phyloP scores from a whole-genome alignment of 257 asterid species.

The Rehmannia glutinosa region DNA sequence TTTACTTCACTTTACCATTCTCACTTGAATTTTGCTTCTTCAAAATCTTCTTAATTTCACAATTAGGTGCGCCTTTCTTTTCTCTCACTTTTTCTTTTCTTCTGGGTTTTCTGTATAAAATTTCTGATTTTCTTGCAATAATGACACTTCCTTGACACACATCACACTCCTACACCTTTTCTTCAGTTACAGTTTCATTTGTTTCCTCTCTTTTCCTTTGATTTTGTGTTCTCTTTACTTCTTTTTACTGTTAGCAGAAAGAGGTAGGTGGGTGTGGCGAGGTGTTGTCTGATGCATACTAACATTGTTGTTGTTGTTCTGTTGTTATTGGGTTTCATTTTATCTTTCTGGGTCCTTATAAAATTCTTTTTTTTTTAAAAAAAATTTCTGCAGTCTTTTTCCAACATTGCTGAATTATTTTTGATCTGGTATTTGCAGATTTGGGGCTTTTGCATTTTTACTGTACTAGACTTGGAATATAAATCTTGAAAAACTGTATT shows the following conservation, averaged over 20 bases:
- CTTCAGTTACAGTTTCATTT: conserved; percentile 31
- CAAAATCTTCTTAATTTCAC: conserved; percentile 29
- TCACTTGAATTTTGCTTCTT: conserved; percentile 27
- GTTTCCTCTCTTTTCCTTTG: conserved; percentile 6
- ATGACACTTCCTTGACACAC: conserved; percentile 27
- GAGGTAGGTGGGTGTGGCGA: conserved; percentile 21
- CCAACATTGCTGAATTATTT: conserved; percentile 9
- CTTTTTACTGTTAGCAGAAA: conserved; percentile 14
- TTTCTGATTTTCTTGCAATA: conserved; percentile 24
- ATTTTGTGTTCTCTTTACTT: conserved; percentile 7
- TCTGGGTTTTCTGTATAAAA: not conserved
- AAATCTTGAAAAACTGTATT: conserved; percentile 11
- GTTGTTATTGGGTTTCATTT: conserved; percentile 8
- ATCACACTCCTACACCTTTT: conserved; percentile 17
- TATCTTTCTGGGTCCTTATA: conserved; percentile 17
- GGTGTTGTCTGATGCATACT: conserved; percentile 3
- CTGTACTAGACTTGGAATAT: not conserved
- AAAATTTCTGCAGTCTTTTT: conserved; percentile 12
- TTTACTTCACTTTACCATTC: conserved; percentile 29
- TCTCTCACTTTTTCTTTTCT: not conserved
- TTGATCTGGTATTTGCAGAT: conserved; percentile 33
- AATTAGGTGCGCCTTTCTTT: conserved; percentile 28
- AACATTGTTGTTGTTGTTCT: conserved; percentile 2
- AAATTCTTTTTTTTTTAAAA: no score
- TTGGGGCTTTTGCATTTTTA: conserved; percentile 29